Evolutionary conservation across 257 asterid genomes (phyloP).

Genomic region (Fraxinus americana): DNA sequence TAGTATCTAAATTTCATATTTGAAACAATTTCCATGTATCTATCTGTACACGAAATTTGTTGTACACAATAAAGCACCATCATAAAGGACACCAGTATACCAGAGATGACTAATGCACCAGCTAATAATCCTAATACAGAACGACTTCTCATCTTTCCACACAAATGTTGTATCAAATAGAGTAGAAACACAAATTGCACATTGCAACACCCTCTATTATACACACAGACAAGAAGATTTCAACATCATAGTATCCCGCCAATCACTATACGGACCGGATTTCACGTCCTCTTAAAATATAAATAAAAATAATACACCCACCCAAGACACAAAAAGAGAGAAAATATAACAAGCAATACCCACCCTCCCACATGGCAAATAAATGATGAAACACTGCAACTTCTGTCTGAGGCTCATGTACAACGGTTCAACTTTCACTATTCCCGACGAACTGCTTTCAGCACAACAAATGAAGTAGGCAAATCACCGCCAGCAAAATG

Average conservation of each 20-base stretch:
- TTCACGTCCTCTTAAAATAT: slow-evolving; percentile 31
- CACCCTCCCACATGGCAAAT: slow-evolving; percentile 39
- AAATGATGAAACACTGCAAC: slow-evolving; percentile 33
- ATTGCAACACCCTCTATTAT: slow-evolving; percentile 50
- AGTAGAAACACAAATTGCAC: slow-evolving; percentile 26
- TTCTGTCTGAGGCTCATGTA: slow-evolving; percentile 55
- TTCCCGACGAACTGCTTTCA: slow-evolving; percentile 32
- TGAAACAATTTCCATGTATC: neutral
- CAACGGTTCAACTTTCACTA: slow-evolving; percentile 38
- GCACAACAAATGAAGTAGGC: slow-evolving; percentile 18
- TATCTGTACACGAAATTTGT: too few species aligned
- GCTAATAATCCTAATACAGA: slow-evolving; percentile 21
- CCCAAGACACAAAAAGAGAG: slow-evolving; percentile 19
- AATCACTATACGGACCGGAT: slow-evolving; percentile 31
- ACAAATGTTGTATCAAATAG: slow-evolving; percentile 36
- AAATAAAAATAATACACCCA: slow-evolving; percentile 56
- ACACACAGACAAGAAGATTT: slow-evolving; percentile 37
- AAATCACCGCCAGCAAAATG: neutral
- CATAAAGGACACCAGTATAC: neutral
- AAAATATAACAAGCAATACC: slow-evolving; percentile 30
- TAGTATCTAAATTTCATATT: neutral
- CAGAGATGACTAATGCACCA: neutral
- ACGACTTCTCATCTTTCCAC: slow-evolving; percentile 39
- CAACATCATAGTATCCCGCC: slow-evolving; percentile 40
- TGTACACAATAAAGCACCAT: neutral